phyloP scores from a whole-genome alignment of 2,329 filamentous ascomycete species.

The Epichloe sibirici region DNA sequence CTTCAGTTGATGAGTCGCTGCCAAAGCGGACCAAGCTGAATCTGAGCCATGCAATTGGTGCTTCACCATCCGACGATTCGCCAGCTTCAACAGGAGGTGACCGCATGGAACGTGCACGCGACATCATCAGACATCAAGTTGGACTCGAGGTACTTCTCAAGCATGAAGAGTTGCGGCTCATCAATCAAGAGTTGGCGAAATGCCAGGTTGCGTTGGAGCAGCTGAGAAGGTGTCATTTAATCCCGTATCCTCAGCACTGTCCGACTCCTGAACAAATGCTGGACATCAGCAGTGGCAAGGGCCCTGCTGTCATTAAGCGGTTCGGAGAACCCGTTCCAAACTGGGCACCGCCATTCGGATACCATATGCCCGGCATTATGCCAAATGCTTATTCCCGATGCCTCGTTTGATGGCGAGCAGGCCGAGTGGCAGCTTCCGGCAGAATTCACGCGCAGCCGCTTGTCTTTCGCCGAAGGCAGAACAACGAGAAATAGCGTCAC shows the following conservation, averaged over 20 bases:
- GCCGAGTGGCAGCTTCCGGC: conserved; percentile 31
- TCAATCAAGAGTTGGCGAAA: conserved; percentile 93
- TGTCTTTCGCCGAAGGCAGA: conserved; percentile 51
- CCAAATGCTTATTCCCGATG: conserved; percentile 86
- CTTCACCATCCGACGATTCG: conserved; percentile 6
- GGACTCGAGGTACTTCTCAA: conserved; percentile 86
- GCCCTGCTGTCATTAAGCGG: conserved; percentile 52
- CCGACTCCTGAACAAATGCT: conserved; percentile 55
- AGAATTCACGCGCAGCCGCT: conserved; percentile 31
- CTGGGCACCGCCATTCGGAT: conserved; percentile 81
- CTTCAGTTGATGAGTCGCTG: conserved; percentile 9
- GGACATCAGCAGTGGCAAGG: conserved; percentile 62
- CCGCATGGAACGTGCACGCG: conserved; percentile 43
- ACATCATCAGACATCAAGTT: conserved; percentile 74
- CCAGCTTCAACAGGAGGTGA: conserved; percentile 7
- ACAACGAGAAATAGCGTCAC: conserved; percentile 63
- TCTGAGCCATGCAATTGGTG: conserved; percentile 7
- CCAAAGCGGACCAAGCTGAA: conserved; percentile 32
- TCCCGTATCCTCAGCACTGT: conserved; percentile 70
- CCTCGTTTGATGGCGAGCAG: conserved; percentile 64
- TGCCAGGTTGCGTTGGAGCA: conserved; percentile 91
- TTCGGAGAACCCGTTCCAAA: conserved; percentile 54
- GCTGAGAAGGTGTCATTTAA: conserved; percentile 79
- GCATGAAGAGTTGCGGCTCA: conserved; percentile 85
- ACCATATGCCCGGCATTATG: conserved; percentile 87